phyloP scores from a whole-genome alignment of 2,329 filamentous ascomycete genomes.

The Penicillium sp. region DNA sequence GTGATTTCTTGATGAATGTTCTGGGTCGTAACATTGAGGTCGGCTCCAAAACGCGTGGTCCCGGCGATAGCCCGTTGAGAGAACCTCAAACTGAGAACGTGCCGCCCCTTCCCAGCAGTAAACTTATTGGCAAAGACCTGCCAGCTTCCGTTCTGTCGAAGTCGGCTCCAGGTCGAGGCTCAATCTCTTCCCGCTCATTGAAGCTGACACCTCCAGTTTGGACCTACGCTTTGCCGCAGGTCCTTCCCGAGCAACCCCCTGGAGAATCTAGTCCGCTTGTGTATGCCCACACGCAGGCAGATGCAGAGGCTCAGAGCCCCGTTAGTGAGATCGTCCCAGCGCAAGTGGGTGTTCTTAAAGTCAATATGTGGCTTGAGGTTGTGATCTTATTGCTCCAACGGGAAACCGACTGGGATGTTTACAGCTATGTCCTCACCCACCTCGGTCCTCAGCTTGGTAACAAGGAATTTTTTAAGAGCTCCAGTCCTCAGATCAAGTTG shows the following conservation, averaged over 20 bases:
- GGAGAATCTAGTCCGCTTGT: slow-evolving; percentile 51
- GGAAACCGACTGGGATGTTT: slow-evolving; percentile 84
- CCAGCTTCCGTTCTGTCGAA: slow-evolving; percentile 30
- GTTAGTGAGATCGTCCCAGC: slow-evolving; percentile 20
- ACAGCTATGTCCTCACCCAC: slow-evolving; percentile 85
- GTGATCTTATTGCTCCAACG: slow-evolving; percentile 72
- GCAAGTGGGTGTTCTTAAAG: slow-evolving; percentile 54
- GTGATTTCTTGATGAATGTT: slow-evolving; percentile 68
- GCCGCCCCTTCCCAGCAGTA: slow-evolving; percentile 26
- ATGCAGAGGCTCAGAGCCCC: slow-evolving; percentile 33
- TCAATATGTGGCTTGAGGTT: slow-evolving; percentile 73
- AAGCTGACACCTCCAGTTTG: slow-evolving; percentile 51
- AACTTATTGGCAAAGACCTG: slow-evolving; percentile 33
- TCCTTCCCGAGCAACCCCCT: slow-evolving; percentile 56
- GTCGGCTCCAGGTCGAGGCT: slow-evolving; percentile 31
- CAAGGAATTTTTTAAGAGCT: slow-evolving; percentile 75
- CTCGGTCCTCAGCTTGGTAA: slow-evolving; percentile 87
- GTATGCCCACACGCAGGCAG: slow-evolving; percentile 48
- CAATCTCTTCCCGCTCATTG: slow-evolving; percentile 33
- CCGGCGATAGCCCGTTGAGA: slow-evolving; percentile 41
- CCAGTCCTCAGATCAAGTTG: slow-evolving; percentile 72
- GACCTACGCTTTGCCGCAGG: slow-evolving; percentile 57
- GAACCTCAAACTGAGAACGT: slow-evolving; percentile 42
- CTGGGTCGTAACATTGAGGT: slow-evolving; percentile 65
- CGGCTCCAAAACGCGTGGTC: slow-evolving; percentile 43